phyloP scores from a whole-genome alignment of 108 stramenopile species.

The Asterionellopsis glacialis region DNA sequence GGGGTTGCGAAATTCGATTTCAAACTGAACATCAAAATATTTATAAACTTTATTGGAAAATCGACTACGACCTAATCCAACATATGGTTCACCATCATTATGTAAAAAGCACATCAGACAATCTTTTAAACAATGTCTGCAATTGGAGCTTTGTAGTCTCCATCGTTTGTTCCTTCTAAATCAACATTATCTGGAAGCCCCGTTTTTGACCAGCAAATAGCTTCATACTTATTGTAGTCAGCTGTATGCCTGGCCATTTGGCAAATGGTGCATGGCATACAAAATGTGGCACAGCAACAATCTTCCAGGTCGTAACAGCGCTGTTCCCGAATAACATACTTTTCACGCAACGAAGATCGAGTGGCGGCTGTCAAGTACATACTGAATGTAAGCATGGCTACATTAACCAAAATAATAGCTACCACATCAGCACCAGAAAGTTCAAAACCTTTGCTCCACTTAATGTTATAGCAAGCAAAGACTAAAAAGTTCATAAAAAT shows the following conservation, averaged over 20 bases:
- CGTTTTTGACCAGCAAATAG: slow-evolving; percentile 27
- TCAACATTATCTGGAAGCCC: slow-evolving; percentile 13
- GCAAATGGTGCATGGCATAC: slow-evolving; percentile 59
- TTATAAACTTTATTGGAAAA: no score
- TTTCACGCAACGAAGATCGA: slow-evolving; percentile 50
- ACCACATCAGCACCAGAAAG: slow-evolving; percentile 32
- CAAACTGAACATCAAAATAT: no score
- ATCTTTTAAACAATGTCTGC: no score
- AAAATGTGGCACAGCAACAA: slow-evolving; percentile 47
- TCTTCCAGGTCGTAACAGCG: slow-evolving; percentile 41
- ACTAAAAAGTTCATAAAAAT: slow-evolving; percentile 48
- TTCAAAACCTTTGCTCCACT: slow-evolving; percentile 21
- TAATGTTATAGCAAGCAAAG: slow-evolving; percentile 35
- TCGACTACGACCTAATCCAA: no score
- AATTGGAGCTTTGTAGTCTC: no score
- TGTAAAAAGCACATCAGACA: no score
- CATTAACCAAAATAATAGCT: slow-evolving; percentile 43
- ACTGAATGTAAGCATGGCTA: slow-evolving; percentile 39
- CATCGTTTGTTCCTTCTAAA: background rate
- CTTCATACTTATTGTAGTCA: slow-evolving; percentile 46
- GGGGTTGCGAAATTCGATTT: no score
- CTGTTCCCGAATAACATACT: slow-evolving; percentile 56
- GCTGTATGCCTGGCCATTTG: slow-evolving; percentile 84
- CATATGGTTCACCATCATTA: no score
- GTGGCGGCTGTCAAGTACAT: slow-evolving; percentile 46